phyloP scores from a whole-genome alignment of 2,329 filamentous ascomycete species.

The Fusarium poae region DNA sequence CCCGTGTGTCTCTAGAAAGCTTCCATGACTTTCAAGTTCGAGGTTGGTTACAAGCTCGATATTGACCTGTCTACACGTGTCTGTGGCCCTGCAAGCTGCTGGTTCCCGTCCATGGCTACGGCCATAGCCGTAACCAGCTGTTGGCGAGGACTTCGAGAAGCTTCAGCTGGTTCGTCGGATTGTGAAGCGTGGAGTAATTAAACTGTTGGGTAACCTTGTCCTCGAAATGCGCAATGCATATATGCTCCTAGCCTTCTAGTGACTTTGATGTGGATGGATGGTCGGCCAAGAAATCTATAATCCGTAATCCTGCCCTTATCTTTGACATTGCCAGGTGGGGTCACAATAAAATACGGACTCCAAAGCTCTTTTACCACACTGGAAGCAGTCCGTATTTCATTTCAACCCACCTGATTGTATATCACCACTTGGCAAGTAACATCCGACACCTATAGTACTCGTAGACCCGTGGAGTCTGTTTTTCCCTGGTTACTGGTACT shows the following conservation, averaged over 20 bases:
- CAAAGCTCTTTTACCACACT: too few relatives aligned
- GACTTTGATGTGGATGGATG: constrained; percentile 3
- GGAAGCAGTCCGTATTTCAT: too few relatives aligned
- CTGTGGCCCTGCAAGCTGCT: constrained; percentile 33
- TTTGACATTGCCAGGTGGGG: constrained; percentile 6
- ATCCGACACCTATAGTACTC: not conserved
- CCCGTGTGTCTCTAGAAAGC: constrained; percentile 5
- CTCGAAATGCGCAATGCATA: constrained; percentile 10
- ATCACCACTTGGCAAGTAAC: constrained; percentile 3
- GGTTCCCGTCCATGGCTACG: constrained; percentile 32
- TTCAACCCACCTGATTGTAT: too few relatives aligned
- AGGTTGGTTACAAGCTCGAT: constrained; percentile 18
- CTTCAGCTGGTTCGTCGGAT: constrained; percentile 30
- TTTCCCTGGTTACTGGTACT: constrained; percentile 1
- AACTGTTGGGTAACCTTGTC: constrained; percentile 29
- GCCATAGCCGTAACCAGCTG: constrained; percentile 27
- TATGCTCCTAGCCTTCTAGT: constrained; percentile 3
- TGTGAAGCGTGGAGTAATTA: constrained; percentile 20
- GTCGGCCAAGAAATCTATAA: constrained; percentile 16
- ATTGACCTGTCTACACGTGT: constrained; percentile 30
- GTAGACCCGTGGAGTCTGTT: not conserved
- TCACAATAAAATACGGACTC: too few relatives aligned
- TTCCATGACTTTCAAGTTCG: constrained; percentile 12
- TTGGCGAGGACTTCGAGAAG: constrained; percentile 23
- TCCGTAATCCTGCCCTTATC: constrained; percentile 5